Conservation (phyloP, 179 eudicot species). For the Beta macrorhiza region DNA sequence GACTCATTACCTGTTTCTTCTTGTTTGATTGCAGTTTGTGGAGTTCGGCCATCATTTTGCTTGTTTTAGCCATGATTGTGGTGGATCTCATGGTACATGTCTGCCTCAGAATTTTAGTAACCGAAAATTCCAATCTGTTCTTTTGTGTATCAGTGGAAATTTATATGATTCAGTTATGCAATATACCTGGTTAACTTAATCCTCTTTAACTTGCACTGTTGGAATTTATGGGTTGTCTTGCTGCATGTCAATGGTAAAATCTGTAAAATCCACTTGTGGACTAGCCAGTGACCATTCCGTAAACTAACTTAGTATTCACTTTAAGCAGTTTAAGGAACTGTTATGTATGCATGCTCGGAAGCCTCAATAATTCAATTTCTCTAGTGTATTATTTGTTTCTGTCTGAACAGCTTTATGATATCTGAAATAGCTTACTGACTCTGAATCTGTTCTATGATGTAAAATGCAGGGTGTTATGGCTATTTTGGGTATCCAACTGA, state of each 20-base stretch:
- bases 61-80: slow-evolving; percentile 80
- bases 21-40: slow-evolving; percentile 60
- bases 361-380: background rate
- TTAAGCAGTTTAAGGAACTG: background rate
- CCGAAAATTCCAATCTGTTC: background rate
- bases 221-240: background rate
- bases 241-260: background rate
- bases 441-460: slow-evolving; percentile 17
- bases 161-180: background rate
- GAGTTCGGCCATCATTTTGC: slow-evolving; percentile 84
- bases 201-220: background rate
- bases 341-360: background rate
- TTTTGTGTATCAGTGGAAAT: background rate
- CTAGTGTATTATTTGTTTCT: slow-evolving; percentile 1
- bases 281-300: background rate
- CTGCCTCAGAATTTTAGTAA: slow-evolving; percentile 10
- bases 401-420: slow-evolving; percentile 12
- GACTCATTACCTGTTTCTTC: slow-evolving; percentile 14
- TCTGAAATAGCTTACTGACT: slow-evolving; percentile 10
- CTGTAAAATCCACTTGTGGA: background rate
- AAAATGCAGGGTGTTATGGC: slow-evolving; percentile 94
- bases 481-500: slow-evolving; percentile 74
- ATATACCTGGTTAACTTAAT: background rate
- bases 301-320: background rate
- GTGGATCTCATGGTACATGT: slow-evolving; percentile 80